A percentile compares a stretch with the other conserved stretches of the same genome.
Conservation (phyloP, 345 rosid genomes). For the Euphorbia lathyris region DNA sequence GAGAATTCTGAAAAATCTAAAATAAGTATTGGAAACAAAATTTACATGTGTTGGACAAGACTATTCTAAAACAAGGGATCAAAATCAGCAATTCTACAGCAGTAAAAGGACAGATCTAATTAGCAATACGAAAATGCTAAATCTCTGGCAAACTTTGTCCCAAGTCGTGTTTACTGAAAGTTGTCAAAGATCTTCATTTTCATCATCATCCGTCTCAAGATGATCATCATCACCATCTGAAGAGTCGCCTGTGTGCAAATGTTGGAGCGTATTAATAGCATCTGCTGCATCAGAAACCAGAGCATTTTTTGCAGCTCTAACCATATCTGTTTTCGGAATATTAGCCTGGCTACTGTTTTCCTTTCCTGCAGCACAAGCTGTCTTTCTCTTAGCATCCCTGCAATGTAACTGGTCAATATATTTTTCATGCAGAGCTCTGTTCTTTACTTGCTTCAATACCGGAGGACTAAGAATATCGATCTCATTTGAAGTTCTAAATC, state of each 20-base stretch:
- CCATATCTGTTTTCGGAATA: constrained; percentile 33
- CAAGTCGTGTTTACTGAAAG: neutral
- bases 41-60: neutral
- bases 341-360: constrained; percentile 36
- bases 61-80: constrained; percentile 3
- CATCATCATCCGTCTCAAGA: constrained; percentile 7
- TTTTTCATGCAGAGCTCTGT: constrained; percentile 72
- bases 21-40: neutral
- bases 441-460: constrained; percentile 59
- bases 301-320: constrained; percentile 53
- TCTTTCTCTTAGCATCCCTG: constrained; percentile 79
- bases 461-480: constrained; percentile 50
- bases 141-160: neutral
- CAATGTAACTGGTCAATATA: constrained; percentile 65
- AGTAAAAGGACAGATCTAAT: neutral
- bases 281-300: constrained; percentile 50
- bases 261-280: constrained; percentile 57
- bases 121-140: neutral
- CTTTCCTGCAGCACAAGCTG: constrained; percentile 33
- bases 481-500: constrained; percentile 31
- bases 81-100: neutral
- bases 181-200: neutral
- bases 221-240: constrained; percentile 34
- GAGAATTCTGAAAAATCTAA: neutral
- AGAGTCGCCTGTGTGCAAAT: constrained; percentile 29